Evolutionary conservation across 2,329 filamentous ascomycete genomes (phyloP).

Genomic region (Tympanopsis confertula): DNA sequence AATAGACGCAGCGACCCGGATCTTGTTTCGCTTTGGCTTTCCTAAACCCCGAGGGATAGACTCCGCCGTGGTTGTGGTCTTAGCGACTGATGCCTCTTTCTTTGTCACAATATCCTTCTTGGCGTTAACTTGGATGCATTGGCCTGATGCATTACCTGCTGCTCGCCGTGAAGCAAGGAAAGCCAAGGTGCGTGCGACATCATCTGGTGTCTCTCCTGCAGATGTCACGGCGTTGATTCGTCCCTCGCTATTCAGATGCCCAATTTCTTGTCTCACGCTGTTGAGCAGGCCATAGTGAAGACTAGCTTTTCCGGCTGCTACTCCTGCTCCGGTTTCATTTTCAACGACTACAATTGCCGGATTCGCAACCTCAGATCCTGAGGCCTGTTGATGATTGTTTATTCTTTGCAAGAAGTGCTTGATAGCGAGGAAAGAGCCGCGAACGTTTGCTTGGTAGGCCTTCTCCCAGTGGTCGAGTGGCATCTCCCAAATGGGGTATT

Average conservation of each 20-base stretch:
- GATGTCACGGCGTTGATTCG: constrained; percentile 39
- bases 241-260: constrained; percentile 33
- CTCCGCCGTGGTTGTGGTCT: not conserved
- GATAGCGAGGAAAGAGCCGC: constrained; percentile 40
- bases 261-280: constrained; percentile 41
- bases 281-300: constrained; percentile 39
- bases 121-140: constrained; percentile 36
- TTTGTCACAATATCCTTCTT: constrained; percentile 40
- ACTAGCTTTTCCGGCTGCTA: constrained; percentile 35
- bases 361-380: constrained; percentile 28
- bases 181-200: constrained; percentile 33
- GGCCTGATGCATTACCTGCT: constrained; percentile 39
- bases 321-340: constrained; percentile 36
- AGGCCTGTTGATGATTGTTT: constrained; percentile 21
- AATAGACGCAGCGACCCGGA: not conserved
- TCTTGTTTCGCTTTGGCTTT: not conserved
- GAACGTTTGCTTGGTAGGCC: constrained; percentile 33
- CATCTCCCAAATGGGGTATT: constrained; percentile 38
- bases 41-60: not conserved
- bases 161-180: constrained; percentile 37
- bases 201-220: constrained; percentile 31
- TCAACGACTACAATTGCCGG: constrained; percentile 39
- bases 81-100: constrained; percentile 11
- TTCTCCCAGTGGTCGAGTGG: constrained; percentile 37
- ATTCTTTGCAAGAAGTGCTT: constrained; percentile 38